Evolutionary conservation across 2,329 filamentous ascomycete species (phyloP), one percentile per base, ranked within the genome.

Genomic region (Fusarium cyanostomum): DNA sequence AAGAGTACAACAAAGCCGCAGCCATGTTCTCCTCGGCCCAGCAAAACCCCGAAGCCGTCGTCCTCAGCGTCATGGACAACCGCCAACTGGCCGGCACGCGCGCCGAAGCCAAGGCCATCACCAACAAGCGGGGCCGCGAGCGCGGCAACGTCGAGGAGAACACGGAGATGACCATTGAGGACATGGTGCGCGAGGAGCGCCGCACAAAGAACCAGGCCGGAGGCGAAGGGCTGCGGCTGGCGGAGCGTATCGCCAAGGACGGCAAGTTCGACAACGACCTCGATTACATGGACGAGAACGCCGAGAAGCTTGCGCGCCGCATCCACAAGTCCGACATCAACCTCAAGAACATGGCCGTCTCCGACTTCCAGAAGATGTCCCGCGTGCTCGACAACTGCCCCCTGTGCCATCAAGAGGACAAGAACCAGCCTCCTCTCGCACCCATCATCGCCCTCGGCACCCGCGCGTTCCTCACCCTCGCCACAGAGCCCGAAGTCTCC

Each of bases 231-330:
- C 82, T 89, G 68, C 87, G 91, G 5, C 85, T 97, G 28, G 95
- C 95, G 3, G 94, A 98, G 74, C 88, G 94, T 58, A 99, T 99
- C 68, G 92, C 94, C 51, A 96, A 96, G 74, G 95, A 99, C 75
- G 86, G 79, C 44, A 96, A 94, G 73, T 99, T 96, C 74, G 89
- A 92, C 79, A 88, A 96, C 71, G 91, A 96, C 74, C 86, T 99
- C 24, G 94, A 99, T 51, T 99, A 99, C 78, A 91, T 98, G 84
- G 94, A 99, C 74, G 95, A 98, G 69, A 98, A 99, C 72, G 95
- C 95, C 13, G 85, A 88, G 48, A 96, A 94, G 77, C 87, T 99
- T 11, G 94, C 94, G 26, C 90, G 89, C 71, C 89, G 91, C 24
- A 90, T 97, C 12, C 91, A 96, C 73, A 95, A 94, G 75, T 94